Percentiles rank a stretch among this genome's conserved stretches.
These are phyloP conservation scores for Tetrahymena malaccensis DNA, from an alignment of 73 alveolate species.

Conservation along the genomic window DNA sequence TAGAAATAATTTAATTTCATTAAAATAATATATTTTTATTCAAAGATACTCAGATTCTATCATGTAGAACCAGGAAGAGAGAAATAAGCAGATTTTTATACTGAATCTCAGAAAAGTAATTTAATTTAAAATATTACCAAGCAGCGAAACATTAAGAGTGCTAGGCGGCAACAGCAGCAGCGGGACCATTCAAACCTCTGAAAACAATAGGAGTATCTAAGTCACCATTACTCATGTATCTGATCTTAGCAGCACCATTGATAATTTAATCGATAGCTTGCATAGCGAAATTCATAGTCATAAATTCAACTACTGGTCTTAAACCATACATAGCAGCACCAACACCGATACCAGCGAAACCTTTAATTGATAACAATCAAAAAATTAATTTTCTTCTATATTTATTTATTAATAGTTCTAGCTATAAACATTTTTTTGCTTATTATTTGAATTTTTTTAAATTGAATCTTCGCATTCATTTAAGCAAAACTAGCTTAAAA, in stretches of 20 bases:
- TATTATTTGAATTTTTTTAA: neutral
- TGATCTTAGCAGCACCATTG: slow-evolving; percentile 79
- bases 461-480: neutral
- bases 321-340: slow-evolving; percentile 86
- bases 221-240: slow-evolving; percentile 83
- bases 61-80: neutral
- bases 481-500: too few relatives aligned
- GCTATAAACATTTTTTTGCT: neutral
- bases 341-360: slow-evolving; percentile 84
- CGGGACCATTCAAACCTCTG: slow-evolving; percentile 88
- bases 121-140: slow-evolving; percentile 33
- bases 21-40: too few relatives aligned
- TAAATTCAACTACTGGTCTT: slow-evolving; percentile 81
- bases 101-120: too few relatives aligned
- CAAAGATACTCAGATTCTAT: neutral
- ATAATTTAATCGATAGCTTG: slow-evolving; percentile 80
- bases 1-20: neutral
- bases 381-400: neutral
- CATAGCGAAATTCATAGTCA: slow-evolving; percentile 87
- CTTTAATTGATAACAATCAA: neutral
- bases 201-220: slow-evolving; percentile 68
- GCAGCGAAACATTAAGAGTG: slow-evolving; percentile 87
- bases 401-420: too few relatives aligned
- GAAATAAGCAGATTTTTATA: too few relatives aligned
- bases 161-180: slow-evolving; percentile 87